Evolutionary conservation across 2,329 filamentous ascomycete species (phyloP), one percentile per base, ranked within the genome.

Genomic region (Periconia digitata): DNA sequence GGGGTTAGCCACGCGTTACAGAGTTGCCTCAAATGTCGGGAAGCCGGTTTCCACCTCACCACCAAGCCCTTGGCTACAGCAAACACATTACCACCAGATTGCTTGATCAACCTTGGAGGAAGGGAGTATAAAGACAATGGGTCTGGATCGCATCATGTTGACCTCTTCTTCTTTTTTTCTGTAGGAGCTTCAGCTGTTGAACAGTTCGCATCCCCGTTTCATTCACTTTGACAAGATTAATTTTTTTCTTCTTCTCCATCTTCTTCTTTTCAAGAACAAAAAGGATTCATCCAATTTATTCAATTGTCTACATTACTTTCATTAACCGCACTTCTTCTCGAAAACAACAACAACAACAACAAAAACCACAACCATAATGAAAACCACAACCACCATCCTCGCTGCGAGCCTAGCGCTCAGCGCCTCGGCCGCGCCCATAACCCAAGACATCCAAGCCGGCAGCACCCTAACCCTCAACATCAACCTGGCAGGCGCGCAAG

Each of bases 401-500:
- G 24, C 24, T 15, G 10, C n/a, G 27, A 32, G 27, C 27, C 27
- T 32, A 10, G 27, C 27, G 12, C 27, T 32, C 27, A 13, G 10
- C 3, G 27, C 27, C 27, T 32, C 27, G n/a, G 27, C 27, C 10
- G 27, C 27, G 10, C 27, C 27, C 4, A 32, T 32, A 4, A 32
- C 27, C 4, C 27, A 32, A 32, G 27, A 32, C n/a, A 32, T 32
- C 8, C 27, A 32, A 32, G 27, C 27, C 27, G 27, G 27, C 27
- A 32, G 27, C 27, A 32, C 27, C 4, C 27, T 32, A 10, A 32
- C 27, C 27, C 40, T 62, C 50, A 52, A 49, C 48, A 55, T 64
- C 54, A 54, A 64, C 35, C 50, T 64, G 20, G 40, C 7, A 15
- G 27, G 38, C 43, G n/a, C n/a, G n/a, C 48, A 52, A 34, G 49